Conservation (phyloP, 148 eudicot species). For the Rheum nobile region DNA sequence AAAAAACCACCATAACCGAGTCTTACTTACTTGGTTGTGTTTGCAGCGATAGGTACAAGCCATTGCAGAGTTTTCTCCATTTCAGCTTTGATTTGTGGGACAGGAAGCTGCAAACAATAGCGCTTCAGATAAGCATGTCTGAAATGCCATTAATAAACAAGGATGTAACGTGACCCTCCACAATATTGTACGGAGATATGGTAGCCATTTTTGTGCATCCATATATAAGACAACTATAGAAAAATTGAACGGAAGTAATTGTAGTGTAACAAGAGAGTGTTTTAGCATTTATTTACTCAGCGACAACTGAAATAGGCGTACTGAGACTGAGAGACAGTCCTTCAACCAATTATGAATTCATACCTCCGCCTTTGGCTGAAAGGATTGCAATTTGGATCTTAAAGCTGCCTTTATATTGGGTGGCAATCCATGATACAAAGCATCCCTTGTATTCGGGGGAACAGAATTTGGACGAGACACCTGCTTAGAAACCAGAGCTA, state of each 20-base stretch:
- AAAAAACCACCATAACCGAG: neutral
- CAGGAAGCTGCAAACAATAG: constrained; percentile 34
- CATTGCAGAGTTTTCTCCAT: constrained; percentile 74
- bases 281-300: neutral
- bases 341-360: neutral
- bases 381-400: constrained; percentile 40
- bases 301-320: neutral
- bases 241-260: neutral
- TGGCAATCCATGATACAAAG: constrained; percentile 64
- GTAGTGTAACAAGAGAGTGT: neutral
- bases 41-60: constrained; percentile 68
- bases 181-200: neutral
- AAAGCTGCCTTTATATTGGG: constrained; percentile 46
- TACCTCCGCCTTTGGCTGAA: constrained; percentile 53
- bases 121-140: neutral
- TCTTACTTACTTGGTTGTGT: constrained; percentile 67
- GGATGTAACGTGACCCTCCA: neutral
- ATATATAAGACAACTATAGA: neutral
- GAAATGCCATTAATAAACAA: neutral
- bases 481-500: constrained; percentile 15
- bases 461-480: constrained; percentile 56
- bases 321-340: neutral
- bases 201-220: neutral
- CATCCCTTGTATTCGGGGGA: constrained; percentile 54
- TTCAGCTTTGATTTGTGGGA: constrained; percentile 55